phyloP scores from a whole-genome alignment of 1,284 basidiomycete species.

The Fomitopsis betulina region DNA sequence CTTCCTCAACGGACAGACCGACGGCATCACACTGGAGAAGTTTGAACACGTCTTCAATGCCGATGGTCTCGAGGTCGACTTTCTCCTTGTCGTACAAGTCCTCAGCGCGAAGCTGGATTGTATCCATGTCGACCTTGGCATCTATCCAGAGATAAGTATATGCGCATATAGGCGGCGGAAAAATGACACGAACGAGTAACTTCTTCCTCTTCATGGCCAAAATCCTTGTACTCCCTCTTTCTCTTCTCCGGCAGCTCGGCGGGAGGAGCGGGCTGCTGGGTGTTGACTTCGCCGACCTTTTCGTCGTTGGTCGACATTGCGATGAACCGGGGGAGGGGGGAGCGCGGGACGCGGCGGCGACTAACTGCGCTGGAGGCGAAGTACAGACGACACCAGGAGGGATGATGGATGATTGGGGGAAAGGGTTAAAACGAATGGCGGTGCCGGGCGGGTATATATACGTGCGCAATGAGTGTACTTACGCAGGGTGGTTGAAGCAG shows the following conservation, averaged over 20 bases:
- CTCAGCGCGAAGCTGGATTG: conserved; percentile 90
- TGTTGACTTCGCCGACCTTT: conserved; percentile 28
- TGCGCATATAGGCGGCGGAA: conserved; percentile 8
- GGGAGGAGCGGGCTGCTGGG: conserved; percentile 13
- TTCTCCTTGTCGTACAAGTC: conserved; percentile 98
- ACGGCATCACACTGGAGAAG: conserved; percentile 86
- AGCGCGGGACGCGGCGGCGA: conserved; percentile 1
- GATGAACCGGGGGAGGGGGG: conserved; percentile 10
- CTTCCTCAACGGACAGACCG: conserved; percentile 78
- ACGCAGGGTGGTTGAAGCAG: neutral
- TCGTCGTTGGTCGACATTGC: conserved; percentile 29
- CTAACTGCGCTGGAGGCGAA: conserved; percentile 1
- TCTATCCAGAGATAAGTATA: conserved; percentile 38
- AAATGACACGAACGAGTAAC: conserved; percentile 57
- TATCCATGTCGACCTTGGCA: conserved; percentile 83
- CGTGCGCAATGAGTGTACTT: neutral
- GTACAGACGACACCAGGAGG: conserved; percentile 1
- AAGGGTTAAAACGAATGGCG: neutral
- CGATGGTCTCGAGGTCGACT: conserved; percentile 96
- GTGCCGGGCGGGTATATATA: neutral
- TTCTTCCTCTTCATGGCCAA: conserved; percentile 72
- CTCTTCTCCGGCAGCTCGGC: conserved; percentile 44
- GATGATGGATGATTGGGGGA: neutral
- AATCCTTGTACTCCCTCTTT: conserved; percentile 92
- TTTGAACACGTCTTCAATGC: conserved; percentile 95